Evolutionary conservation across 73 alveolate species (phyloP).

Genomic region (Durusdinium trenchii): DNA sequence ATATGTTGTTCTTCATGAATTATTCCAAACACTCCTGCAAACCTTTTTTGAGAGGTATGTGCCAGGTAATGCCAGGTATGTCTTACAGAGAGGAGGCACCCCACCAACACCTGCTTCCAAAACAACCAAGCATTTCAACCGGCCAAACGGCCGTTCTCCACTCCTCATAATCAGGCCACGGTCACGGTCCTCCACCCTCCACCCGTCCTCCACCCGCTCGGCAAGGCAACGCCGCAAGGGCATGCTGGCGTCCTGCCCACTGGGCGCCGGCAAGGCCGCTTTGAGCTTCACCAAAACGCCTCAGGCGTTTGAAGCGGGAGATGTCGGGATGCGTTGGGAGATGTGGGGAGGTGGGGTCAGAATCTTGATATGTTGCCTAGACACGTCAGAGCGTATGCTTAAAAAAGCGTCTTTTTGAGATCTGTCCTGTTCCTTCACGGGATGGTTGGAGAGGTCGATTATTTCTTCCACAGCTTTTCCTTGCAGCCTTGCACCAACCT

Average conservation of each 20-base stretch:
- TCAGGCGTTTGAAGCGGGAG: not conserved
- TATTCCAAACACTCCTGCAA: too few species aligned
- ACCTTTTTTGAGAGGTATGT: too few species aligned
- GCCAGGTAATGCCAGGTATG: too few species aligned
- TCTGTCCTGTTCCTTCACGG: too few species aligned
- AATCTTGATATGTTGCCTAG: too few species aligned
- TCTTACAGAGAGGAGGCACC: not conserved
- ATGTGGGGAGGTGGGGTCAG: not conserved
- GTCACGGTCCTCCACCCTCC: not conserved
- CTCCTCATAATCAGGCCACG: not conserved
- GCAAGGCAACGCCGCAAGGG: conserved; percentile 75
- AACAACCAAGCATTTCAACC: too few species aligned
- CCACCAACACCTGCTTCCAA: not conserved
- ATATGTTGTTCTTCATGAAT: too few species aligned
- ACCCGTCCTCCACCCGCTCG: conserved; percentile 63
- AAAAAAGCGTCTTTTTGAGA: too few species aligned
- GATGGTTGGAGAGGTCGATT: too few species aligned
- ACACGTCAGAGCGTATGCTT: too few species aligned
- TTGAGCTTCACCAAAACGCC: conserved; percentile 71
- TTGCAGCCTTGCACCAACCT: too few species aligned
- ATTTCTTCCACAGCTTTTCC: too few species aligned
- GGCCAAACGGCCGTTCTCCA: not conserved
- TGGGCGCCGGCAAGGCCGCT: conserved; percentile 65
- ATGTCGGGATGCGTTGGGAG: not conserved
- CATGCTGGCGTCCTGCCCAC: conserved; percentile 18